Evolutionary conservation across 2,329 filamentous ascomycete genomes (phyloP).

Genomic region (Sphaerulina populicola): DNA sequence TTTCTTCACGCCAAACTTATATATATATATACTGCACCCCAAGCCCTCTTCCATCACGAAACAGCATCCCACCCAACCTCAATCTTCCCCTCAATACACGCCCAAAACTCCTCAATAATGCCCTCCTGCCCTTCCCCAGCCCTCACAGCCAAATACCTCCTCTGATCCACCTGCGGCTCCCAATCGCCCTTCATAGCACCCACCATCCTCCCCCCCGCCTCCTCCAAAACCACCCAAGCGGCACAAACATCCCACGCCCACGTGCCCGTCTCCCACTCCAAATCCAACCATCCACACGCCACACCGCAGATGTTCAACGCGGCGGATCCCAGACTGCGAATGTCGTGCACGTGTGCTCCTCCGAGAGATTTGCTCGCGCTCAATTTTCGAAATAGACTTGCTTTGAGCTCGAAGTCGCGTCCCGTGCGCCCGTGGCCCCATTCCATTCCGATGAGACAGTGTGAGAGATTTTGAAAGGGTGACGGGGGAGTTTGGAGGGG

Average conservation of each 20-base stretch:
- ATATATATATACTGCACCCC: no score
- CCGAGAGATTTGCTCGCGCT: slow-evolving; percentile 50
- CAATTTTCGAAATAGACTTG: slow-evolving; percentile 52
- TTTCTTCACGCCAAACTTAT: no score
- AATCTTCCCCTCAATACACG: slow-evolving; percentile 38
- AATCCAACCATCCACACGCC: slow-evolving; percentile 61
- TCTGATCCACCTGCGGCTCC: slow-evolving; percentile 50
- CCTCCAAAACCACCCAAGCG: slow-evolving; percentile 65
- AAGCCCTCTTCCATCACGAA: neutral
- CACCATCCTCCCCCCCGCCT: slow-evolving; percentile 66
- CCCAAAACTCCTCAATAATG: slow-evolving; percentile 45
- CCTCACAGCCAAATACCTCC: slow-evolving; percentile 47
- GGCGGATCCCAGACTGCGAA: slow-evolving; percentile 63
- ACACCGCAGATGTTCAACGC: slow-evolving; percentile 68
- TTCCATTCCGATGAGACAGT: slow-evolving; percentile 60
- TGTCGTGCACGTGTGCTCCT: slow-evolving; percentile 66
- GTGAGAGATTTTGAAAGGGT: slow-evolving; percentile 53
- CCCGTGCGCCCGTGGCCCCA: slow-evolving; percentile 62
- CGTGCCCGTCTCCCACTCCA: slow-evolving; percentile 76
- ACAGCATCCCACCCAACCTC: slow-evolving; percentile 35
- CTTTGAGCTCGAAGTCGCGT: slow-evolving; percentile 62
- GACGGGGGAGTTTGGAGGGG: slow-evolving; percentile 42
- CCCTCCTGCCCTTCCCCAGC: slow-evolving; percentile 39
- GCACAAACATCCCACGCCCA: slow-evolving; percentile 83
- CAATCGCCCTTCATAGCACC: slow-evolving; percentile 66